A percentile compares a stretch with the other conserved stretches of the same genome.
These are phyloP conservation scores for Trichophyton benhamiae DNA, from an alignment of 2,329 filamentous ascomycete species.

Conservation along the genomic window DNA sequence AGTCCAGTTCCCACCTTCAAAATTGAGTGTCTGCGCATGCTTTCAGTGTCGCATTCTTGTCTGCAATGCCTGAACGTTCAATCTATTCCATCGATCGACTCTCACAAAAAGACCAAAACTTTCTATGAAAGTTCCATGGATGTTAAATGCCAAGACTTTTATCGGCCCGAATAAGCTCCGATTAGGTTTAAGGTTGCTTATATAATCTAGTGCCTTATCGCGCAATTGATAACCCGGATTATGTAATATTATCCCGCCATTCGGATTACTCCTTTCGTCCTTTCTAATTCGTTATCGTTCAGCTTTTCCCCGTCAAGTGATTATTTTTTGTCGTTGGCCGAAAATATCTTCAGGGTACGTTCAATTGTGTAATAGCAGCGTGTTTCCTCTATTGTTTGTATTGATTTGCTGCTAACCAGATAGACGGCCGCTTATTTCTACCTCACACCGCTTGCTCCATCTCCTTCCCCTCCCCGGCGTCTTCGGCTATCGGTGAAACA, in stretches of 20 bases:
- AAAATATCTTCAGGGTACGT: neutral
- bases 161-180: neutral
- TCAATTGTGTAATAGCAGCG: neutral
- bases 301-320: neutral
- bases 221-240: conserved; percentile 3
- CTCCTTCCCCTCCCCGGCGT: neutral
- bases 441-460: neutral
- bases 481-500: neutral
- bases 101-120: neutral
- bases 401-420: neutral
- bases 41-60: neutral
- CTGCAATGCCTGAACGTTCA: neutral
- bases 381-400: neutral
- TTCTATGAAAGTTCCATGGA: neutral
- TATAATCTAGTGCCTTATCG: neutral
- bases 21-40: conserved; percentile 2
- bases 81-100: neutral
- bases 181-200: neutral
- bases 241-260: neutral
- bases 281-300: no score
- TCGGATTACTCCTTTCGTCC: neutral
- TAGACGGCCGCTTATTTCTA: neutral
- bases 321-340: neutral
- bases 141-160: neutral
- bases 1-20: neutral